Percentiles rank a stretch among this genome's conserved stretches.
Conservation (phyloP, 75 land plant genomes). For the Larix kaempferi region DNA sequence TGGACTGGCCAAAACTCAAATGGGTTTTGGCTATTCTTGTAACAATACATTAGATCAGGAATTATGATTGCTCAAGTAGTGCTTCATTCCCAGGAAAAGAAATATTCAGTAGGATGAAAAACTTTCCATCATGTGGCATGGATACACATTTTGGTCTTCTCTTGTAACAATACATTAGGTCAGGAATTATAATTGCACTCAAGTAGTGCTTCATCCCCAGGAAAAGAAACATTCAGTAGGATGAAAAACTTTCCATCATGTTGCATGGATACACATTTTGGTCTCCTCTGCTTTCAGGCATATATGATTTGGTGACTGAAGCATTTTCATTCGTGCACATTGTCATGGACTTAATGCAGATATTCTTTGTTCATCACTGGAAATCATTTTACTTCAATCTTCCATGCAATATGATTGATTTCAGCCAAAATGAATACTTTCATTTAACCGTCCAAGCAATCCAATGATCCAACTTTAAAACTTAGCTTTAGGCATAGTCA, state of each 20-base stretch:
- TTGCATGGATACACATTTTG: neutral
- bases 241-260: neutral
- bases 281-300: neutral
- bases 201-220: neutral
- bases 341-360: neutral
- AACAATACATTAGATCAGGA: too few species aligned
- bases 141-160: neutral
- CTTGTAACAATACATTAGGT: too few species aligned
- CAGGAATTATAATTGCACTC: neutral
- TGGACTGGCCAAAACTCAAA: too few species aligned
- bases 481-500: neutral
- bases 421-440: neutral
- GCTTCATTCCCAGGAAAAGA: neutral
- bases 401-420: neutral
- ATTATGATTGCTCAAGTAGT: neutral
- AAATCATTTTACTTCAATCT: neutral
- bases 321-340: neutral
- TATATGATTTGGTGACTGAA: neutral
- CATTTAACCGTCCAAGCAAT: neutral
- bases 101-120: neutral
- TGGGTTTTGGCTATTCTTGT: too few species aligned
- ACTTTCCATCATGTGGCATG: neutral
- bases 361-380: neutral
- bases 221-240: neutral
- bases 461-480: neutral